Conservation (phyloP, 2,329 filamentous ascomycete species). For the Talaromyces sp. region DNA sequence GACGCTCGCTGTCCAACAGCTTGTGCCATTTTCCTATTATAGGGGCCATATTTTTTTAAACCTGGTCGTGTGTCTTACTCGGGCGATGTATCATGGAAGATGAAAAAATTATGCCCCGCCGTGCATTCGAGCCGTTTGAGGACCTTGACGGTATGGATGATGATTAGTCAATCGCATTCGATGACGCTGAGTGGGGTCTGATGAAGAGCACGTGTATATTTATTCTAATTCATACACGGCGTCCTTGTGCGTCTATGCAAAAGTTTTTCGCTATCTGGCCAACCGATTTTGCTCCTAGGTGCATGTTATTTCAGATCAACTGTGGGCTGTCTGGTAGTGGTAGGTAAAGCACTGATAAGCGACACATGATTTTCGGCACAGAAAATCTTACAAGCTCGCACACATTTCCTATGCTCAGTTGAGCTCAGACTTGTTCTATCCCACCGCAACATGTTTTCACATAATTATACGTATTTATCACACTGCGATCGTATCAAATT, state of each 20-base stretch:
- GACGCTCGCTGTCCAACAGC: not conserved
- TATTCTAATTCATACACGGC: not conserved
- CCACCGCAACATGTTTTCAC: not conserved
- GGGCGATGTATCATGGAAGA: not conserved
- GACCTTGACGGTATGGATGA: not conserved
- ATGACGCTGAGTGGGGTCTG: not conserved
- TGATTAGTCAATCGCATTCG: not conserved
- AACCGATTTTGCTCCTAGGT: not conserved
- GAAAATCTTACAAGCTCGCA: not conserved
- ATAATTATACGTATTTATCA: not conserved
- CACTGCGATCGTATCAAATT: not conserved
- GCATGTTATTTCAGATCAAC: not conserved
- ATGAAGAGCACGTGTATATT: not conserved
- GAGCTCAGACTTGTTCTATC: not conserved
- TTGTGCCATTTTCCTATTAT: slow-evolving; percentile 15
- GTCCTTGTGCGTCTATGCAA: not conserved
- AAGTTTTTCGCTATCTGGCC: not conserved
- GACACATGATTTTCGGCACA: not conserved
- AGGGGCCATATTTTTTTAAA: not conserved
- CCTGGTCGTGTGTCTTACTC: not conserved
- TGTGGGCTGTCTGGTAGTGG: too few species aligned
- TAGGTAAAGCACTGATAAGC: too few species aligned
- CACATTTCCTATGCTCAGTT: not conserved
- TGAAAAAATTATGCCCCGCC: not conserved
- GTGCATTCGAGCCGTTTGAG: not conserved